Evolutionary conservation across 495 filamentous ascomycete genomes (phyloP).

Genomic region (Lophiostoma macrostomum): DNA sequence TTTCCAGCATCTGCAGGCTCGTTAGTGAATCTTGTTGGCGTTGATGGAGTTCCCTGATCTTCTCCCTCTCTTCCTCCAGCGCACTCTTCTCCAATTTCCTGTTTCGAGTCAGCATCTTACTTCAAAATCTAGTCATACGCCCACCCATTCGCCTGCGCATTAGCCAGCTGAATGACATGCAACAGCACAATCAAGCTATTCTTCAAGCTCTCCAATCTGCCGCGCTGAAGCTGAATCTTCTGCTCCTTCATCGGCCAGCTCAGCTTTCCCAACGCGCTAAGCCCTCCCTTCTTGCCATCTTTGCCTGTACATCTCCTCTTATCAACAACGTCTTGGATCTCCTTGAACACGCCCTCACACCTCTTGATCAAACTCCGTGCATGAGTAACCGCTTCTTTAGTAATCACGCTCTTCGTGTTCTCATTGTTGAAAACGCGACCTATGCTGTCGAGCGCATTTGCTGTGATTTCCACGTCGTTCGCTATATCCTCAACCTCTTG

Average conservation of each 20-base stretch:
- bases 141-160: slow-evolving; percentile 22
- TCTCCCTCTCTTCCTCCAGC: slow-evolving; percentile 21
- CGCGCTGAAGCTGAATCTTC: slow-evolving; percentile 17
- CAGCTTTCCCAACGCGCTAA: slow-evolving; percentile 20
- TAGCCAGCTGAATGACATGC: slow-evolving; percentile 24
- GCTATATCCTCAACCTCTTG: slow-evolving; percentile 26
- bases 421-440: slow-evolving; percentile 21
- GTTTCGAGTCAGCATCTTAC: not conserved
- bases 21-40: slow-evolving; percentile 24
- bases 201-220: slow-evolving; percentile 25
- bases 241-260: slow-evolving; percentile 28
- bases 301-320: slow-evolving; percentile 22
- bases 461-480: slow-evolving; percentile 20
- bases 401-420: slow-evolving; percentile 4
- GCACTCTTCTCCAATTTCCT: slow-evolving; percentile 9
- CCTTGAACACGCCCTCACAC: slow-evolving; percentile 23
- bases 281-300: slow-evolving; percentile 22
- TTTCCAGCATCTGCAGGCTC: slow-evolving; percentile 12
- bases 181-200: slow-evolving; percentile 21
- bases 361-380: slow-evolving; percentile 22
- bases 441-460: slow-evolving; percentile 24
- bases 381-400: slow-evolving; percentile 16
- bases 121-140: not conserved
- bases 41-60: slow-evolving; percentile 21
- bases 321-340: slow-evolving; percentile 24